Conservation (phyloP, 2,329 filamentous ascomycete genomes). For the Verticillium dahliae region DNA sequence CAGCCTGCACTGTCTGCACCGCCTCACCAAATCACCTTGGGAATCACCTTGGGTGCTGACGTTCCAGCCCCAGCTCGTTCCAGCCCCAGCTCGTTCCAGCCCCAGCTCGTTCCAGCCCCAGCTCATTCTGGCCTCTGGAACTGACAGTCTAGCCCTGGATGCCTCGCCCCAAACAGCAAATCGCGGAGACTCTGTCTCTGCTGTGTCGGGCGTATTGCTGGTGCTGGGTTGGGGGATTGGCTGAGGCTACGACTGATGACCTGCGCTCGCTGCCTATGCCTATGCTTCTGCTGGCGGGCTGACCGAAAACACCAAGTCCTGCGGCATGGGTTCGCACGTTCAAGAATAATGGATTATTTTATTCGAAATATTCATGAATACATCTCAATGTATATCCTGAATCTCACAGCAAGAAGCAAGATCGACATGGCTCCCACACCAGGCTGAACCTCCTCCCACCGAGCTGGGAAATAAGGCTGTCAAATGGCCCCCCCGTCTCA, state of each 20-base stretch:
- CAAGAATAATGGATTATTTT: neutral
- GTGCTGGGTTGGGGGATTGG: neutral
- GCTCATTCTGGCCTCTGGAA: neutral
- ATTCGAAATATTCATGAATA: neutral
- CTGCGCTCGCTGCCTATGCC: neutral
- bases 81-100: too few relatives aligned
- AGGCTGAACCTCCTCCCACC: neutral
- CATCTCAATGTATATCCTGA: neutral
- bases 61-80: neutral
- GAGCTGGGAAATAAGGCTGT: neutral
- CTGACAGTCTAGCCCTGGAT: neutral
- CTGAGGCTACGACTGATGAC: neutral
- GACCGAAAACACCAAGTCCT: neutral
- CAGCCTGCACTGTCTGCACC: neutral
- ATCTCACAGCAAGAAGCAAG: neutral
- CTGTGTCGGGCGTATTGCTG: neutral
- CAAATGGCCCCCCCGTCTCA: neutral
- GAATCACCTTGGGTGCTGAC: neutral
- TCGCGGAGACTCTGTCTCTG: neutral
- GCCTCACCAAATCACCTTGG: neutral
- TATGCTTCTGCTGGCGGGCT: neutral
- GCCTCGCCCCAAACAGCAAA: neutral
- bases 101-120: neutral
- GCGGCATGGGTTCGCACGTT: neutral
- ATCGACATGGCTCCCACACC: neutral